Conservation (phyloP, 2,329 filamentous ascomycete genomes). For the Penicillium sp. region DNA sequence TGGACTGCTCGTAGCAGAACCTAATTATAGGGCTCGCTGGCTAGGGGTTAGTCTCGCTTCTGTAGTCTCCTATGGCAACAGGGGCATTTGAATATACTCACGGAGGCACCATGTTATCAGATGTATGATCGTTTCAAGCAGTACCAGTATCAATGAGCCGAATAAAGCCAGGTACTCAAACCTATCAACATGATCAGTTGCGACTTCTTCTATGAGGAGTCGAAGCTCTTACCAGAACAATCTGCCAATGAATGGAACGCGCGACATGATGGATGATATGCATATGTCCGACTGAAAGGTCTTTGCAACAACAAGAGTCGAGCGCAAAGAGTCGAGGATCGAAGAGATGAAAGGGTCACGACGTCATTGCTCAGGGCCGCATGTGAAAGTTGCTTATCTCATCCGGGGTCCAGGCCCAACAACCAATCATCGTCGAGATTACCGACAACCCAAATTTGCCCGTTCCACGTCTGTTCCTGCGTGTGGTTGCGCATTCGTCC, state of each 20-base stretch:
- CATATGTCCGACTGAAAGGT: conserved; percentile 4
- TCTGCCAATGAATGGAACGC: conserved; percentile 64
- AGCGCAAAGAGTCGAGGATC: not conserved
- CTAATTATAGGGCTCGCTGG: conserved; percentile 75
- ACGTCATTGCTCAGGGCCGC: conserved; percentile 21
- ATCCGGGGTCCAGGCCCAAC: conserved; percentile 26
- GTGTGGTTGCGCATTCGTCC: conserved; percentile 3
- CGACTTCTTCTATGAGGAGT: not conserved
- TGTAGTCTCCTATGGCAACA: no score
- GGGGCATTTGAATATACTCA: conserved; percentile 47
- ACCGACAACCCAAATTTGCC: conserved; percentile 23
- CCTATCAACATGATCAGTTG: conserved; percentile 45
- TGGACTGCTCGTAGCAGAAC: conserved; percentile 80
- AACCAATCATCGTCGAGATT: conserved; percentile 15
- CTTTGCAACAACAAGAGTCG: not conserved
- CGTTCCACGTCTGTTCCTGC: conserved; percentile 2
- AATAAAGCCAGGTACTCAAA: conserved; percentile 86
- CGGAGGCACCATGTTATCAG: conserved; percentile 85
- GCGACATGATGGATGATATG: conserved; percentile 47
- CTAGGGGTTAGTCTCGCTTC: conserved; percentile 20
- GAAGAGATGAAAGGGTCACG: conserved; percentile 8
- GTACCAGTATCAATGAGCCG: conserved; percentile 78
- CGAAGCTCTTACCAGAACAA: conserved; percentile 50
- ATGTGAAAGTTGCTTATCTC: conserved; percentile 37
- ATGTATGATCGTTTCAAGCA: conserved; percentile 79